Conservation (phyloP, 768 basidiomycete genomes). For the Rickenella mellea region DNA sequence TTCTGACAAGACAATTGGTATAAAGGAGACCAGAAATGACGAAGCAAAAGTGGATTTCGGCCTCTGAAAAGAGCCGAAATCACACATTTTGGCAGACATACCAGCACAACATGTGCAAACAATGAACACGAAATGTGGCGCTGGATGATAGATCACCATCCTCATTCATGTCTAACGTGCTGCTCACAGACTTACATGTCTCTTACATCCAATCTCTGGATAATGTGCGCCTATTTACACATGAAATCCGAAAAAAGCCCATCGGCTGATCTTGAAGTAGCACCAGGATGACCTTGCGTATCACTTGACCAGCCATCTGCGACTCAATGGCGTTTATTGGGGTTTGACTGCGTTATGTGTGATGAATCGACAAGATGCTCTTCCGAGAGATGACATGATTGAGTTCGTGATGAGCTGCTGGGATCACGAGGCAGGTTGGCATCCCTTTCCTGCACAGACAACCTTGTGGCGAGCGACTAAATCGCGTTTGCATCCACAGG, state of each 20-base stretch:
- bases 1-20: no score
- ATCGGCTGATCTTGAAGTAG: slow-evolving; percentile 17
- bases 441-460: slow-evolving; percentile 5
- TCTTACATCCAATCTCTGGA: slow-evolving; percentile 45
- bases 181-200: slow-evolving; percentile 29
- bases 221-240: slow-evolving; percentile 21
- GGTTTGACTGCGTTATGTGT: slow-evolving; percentile 80
- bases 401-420: slow-evolving; percentile 90
- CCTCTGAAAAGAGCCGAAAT: no score
- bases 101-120: no score
- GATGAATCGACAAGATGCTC: slow-evolving; percentile 69
- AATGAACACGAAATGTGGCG: no score
- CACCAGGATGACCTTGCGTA: slow-evolving; percentile 79
- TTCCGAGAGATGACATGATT: slow-evolving; percentile 78
- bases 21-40: no score
- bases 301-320: slow-evolving; percentile 86
- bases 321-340: slow-evolving; percentile 97
- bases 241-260: neutral
- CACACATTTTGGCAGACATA: no score
- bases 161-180: neutral
- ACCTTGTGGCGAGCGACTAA: neutral
- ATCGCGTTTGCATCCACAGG: slow-evolving; percentile 34
- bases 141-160: no score
- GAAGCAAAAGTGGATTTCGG: no score
- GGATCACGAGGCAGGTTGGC: slow-evolving; percentile 78